These are phyloP conservation scores for Leccinum sublutescens DNA, from an alignment of 768 basidiomycete species.

Conservation along the genomic window DNA sequence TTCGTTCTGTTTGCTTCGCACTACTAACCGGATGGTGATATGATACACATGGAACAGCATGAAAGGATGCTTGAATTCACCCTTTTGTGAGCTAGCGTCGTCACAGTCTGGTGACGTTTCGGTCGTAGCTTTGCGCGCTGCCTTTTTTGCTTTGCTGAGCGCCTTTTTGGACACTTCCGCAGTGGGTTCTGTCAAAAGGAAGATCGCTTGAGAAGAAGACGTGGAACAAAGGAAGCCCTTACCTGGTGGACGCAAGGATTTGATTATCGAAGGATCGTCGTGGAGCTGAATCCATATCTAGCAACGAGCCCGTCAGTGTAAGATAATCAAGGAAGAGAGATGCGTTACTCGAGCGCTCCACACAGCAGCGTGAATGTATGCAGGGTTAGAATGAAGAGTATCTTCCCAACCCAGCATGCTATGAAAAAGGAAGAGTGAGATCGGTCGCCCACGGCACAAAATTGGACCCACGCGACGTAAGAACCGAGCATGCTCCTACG, in stretches of 20 bases:
- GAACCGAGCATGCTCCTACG: conserved; percentile 86
- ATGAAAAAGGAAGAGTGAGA: neutral
- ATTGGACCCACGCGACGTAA: conserved; percentile 69
- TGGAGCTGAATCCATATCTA: conserved; percentile 74
- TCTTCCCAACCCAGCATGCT: conserved; percentile 87
- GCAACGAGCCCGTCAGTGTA: conserved; percentile 11
- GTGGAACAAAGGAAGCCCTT: conserved; percentile 25
- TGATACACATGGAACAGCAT: conserved; percentile 7
- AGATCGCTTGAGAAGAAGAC: conserved; percentile 21
- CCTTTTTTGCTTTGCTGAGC: conserved; percentile 84
- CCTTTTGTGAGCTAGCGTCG: conserved; percentile 52
- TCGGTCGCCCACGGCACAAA: conserved; percentile 4
- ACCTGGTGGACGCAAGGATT: conserved; percentile 39
- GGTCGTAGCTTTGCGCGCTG: conserved; percentile 55
- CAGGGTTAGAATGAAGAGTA: conserved; percentile 69
- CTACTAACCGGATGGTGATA: conserved; percentile 18
- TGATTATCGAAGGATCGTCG: conserved; percentile 67
- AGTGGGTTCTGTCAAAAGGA: conserved; percentile 11
- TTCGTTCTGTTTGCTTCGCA: conserved; percentile 41
- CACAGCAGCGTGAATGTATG: conserved; percentile 71
- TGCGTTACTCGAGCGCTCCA: conserved; percentile 61
- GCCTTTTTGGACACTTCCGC: conserved; percentile 63
- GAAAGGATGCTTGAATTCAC: conserved; percentile 37
- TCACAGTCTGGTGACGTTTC: conserved; percentile 44
- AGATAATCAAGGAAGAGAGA: conserved; percentile 6